Percentiles rank a stretch among this genome's conserved stretches.
Conservation (phyloP, 331 rosid genomes). For the Dryas integrifolia region DNA sequence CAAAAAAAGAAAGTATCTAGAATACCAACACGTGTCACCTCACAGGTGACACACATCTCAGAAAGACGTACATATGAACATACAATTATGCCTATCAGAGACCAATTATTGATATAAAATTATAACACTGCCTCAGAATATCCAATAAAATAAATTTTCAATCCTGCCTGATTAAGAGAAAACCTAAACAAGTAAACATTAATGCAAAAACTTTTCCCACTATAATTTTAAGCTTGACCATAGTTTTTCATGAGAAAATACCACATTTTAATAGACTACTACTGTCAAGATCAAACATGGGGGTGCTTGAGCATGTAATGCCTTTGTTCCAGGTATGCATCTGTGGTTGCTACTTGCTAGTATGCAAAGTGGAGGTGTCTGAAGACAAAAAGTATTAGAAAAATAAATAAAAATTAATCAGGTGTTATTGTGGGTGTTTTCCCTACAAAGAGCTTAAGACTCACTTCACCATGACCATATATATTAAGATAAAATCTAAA, state of each 20-base stretch:
- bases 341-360: no score
- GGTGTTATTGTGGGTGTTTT: no score
- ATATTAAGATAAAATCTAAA: neutral
- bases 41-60: neutral
- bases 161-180: no score
- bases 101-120: neutral
- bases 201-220: neutral
- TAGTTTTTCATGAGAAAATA: neutral
- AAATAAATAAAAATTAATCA: no score
- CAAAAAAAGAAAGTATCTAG: neutral
- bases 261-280: neutral
- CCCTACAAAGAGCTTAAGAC: no score
- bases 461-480: neutral
- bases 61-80: neutral
- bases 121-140: neutral
- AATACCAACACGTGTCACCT: neutral
- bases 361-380: no score
- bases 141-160: neutral
- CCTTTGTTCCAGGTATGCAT: no score
- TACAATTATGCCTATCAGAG: neutral
- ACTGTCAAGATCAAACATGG: neutral
- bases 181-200: neutral
- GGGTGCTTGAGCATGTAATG: neutral
- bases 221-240: neutral
- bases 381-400: no score